phyloP scores from a whole-genome alignment of 192 early-diverging fungal species.

The Coemansia javaensis region DNA sequence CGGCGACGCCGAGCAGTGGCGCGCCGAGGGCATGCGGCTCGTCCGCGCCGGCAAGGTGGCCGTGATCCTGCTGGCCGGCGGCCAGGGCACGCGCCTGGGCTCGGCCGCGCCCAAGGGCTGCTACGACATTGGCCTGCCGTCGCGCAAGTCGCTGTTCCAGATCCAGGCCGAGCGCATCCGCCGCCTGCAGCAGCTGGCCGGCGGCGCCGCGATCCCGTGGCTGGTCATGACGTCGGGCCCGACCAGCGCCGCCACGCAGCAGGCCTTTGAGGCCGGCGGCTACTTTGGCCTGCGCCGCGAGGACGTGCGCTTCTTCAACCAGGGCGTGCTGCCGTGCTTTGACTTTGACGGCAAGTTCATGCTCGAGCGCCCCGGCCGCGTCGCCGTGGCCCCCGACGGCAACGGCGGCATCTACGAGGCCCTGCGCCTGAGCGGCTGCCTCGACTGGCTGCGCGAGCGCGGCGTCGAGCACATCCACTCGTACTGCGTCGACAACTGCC shows the following conservation, averaged over 20 bases:
- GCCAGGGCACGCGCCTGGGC: conserved; percentile 80
- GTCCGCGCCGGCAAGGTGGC: conserved; percentile 88
- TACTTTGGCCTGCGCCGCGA: conserved; percentile 84
- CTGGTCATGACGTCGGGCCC: conserved; percentile 98
- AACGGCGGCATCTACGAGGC: conserved; percentile 97
- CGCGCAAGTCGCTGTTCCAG: conserved; percentile 83
- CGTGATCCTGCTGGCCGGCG: conserved; percentile 91
- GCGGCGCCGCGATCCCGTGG: conserved; percentile 78
- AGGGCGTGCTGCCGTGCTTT: conserved; percentile 92
- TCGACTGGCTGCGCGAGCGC: conserved; percentile 73
- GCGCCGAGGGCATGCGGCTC: conserved; percentile 64
- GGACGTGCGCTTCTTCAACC: conserved; percentile 95
- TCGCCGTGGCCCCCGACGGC: conserved; percentile 82
- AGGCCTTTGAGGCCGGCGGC: conserved; percentile 71
- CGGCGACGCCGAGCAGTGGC: conserved; percentile 62
- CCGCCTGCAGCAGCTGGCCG: conserved; percentile 70
- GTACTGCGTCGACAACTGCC: conserved; percentile 97
- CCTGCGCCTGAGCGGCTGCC: conserved; percentile 73
- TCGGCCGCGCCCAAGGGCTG: conserved; percentile 87
- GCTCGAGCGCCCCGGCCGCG: conserved; percentile 71
- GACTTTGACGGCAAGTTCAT: conserved; percentile 89
- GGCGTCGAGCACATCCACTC: conserved; percentile 86
- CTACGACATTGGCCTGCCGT: conserved; percentile 90
- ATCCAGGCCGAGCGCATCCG: conserved; percentile 93
- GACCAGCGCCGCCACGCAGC: conserved; percentile 72